These are phyloP conservation scores for Epichloe coenophiala DNA, from an alignment of 2,329 filamentous ascomycete genomes.

Conservation along the genomic window DNA sequence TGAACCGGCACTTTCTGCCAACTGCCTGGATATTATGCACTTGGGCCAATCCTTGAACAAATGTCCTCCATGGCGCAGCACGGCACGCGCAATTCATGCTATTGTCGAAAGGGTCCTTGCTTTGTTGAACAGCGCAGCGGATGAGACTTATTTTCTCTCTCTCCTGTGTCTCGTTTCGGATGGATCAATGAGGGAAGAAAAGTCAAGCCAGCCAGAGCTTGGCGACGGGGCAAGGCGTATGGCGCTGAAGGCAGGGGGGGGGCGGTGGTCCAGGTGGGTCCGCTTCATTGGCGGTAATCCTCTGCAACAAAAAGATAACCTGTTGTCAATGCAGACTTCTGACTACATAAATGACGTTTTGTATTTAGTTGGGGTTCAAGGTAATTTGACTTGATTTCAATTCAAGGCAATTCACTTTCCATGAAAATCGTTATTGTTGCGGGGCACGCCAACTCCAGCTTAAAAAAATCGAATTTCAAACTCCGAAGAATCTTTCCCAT, in stretches of 20 bases:
- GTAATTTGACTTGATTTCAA: not conserved
- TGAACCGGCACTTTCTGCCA: not conserved
- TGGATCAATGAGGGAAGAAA: not conserved
- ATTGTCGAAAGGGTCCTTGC: not conserved
- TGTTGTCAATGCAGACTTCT: too few relatives aligned
- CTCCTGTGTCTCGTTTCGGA: not conserved
- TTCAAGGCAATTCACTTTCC: not conserved
- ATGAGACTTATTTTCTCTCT: not conserved
- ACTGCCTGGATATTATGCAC: slow-evolving; percentile 20
- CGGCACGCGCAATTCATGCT: slow-evolving; percentile 36
- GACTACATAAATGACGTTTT: too few relatives aligned
- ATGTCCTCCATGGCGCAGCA: slow-evolving; percentile 30
- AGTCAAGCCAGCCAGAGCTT: not conserved
- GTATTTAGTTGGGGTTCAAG: not conserved
- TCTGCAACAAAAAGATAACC: not conserved
- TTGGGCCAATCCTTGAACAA: slow-evolving; percentile 32
- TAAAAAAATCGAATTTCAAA: not conserved
- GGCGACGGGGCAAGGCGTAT: not conserved
- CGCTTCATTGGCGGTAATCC: not conserved
- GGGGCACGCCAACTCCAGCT: not conserved
- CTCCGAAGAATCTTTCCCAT: not conserved
- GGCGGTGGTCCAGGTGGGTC: not conserved
- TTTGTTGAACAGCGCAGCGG: not conserved
- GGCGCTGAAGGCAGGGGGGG: not conserved
- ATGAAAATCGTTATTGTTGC: not conserved